Evolutionary conservation across 2,329 filamentous ascomycete species (phyloP).

Genomic region (Stagonosporopsis vannaccii): DNA sequence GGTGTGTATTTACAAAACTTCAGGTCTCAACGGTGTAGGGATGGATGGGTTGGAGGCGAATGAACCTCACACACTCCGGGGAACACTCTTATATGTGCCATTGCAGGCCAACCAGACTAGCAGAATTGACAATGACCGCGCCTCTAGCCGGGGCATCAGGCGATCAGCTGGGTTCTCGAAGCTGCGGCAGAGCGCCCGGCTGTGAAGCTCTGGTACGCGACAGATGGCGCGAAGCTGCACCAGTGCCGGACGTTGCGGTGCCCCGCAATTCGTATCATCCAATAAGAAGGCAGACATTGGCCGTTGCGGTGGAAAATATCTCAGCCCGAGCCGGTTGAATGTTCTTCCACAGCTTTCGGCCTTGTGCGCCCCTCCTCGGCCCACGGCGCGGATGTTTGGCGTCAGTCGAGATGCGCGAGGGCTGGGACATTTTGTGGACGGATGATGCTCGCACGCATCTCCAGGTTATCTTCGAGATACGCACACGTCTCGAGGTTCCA

Average conservation of each 20-base stretch:
- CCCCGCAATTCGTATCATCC: slow-evolving; percentile 43
- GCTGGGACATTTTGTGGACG: neutral
- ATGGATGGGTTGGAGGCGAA: neutral
- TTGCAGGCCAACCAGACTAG: slow-evolving; percentile 25
- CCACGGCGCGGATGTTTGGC: slow-evolving; percentile 16
- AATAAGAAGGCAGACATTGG: slow-evolving; percentile 2
- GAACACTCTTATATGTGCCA: slow-evolving; percentile 29
- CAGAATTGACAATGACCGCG: slow-evolving; percentile 31
- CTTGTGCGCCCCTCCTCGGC: slow-evolving; percentile 15
- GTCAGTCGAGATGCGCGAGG: slow-evolving; percentile 22
- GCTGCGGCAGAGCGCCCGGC: slow-evolving; percentile 32
- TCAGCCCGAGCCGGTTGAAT: slow-evolving; percentile 15
- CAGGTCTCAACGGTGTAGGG: neutral
- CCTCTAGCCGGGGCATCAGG: slow-evolving; percentile 34
- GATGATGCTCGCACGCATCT: slow-evolving; percentile 3
- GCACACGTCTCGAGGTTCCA: slow-evolving; percentile 4
- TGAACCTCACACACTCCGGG: slow-evolving; percentile 9
- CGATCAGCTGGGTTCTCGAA: slow-evolving; percentile 20
- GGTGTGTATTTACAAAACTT: neutral
- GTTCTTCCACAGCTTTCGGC: neutral
- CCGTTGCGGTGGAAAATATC: neutral
- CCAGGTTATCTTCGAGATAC: neutral
- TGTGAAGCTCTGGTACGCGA: slow-evolving; percentile 19
- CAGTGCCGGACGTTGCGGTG: slow-evolving; percentile 34
- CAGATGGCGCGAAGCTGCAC: slow-evolving; percentile 12